Percentiles rank a stretch among this genome's conserved stretches.
Evolutionary conservation across 257 asterid species (phyloP).

Genomic region (Capsicum baccatum): DNA sequence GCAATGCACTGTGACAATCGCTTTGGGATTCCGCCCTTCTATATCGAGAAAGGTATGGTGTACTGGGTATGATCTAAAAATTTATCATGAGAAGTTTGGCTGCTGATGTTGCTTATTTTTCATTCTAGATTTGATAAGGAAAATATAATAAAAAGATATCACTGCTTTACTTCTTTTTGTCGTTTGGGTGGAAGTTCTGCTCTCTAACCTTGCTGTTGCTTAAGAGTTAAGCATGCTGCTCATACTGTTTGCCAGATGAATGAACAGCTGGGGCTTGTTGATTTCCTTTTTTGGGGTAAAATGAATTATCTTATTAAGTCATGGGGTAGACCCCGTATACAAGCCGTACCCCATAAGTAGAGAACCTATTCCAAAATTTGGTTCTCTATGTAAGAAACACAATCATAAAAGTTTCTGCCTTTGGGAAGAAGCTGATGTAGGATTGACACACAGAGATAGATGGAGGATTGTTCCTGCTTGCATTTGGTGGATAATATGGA

Average conservation of each 20-base stretch:
- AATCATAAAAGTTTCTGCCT: background rate
- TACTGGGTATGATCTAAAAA: constrained; percentile 25
- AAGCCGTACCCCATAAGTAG: constrained; percentile 10
- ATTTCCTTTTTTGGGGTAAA: background rate
- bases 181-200: background rate
- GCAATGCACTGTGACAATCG: constrained; percentile 60
- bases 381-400: constrained; percentile 14
- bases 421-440: no score
- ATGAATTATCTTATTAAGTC: background rate
- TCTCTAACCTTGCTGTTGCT: constrained; percentile 21
- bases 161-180: constrained; percentile 20
- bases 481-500: no score
- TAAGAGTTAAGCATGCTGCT: background rate
- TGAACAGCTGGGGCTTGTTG: constrained; percentile 5
- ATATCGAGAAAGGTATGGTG: constrained; percentile 74
- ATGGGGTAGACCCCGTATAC: background rate
- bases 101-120: constrained; percentile 22
- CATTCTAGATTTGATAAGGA: background rate
- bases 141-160: background rate
- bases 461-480: no score
- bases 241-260: constrained; percentile 7
- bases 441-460: no score
- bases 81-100: constrained; percentile 10
- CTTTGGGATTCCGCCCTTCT: constrained; percentile 94
- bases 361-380: constrained; percentile 14